phyloP scores from a whole-genome alignment of 108 stramenopile genomes.

The Skeletonema grethae region DNA sequence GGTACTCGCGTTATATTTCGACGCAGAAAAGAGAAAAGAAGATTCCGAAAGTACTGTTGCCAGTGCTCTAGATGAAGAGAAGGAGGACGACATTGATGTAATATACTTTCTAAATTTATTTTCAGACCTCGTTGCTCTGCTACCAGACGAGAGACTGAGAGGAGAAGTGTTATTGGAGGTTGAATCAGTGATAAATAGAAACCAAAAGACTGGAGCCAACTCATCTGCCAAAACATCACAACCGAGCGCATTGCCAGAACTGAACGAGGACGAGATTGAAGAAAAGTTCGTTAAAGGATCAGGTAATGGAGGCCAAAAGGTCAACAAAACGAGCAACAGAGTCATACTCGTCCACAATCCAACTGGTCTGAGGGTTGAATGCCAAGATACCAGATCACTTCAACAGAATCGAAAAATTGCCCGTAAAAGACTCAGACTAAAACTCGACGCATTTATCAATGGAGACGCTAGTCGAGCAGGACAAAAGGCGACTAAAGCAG shows the following conservation, averaged over 20 bases:
- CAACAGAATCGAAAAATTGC: conserved; percentile 91
- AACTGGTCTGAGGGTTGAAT: conserved; percentile 76
- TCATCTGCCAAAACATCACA: conserved; percentile 3
- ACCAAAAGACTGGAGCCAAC: neutral
- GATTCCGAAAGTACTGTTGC: conserved; percentile 7
- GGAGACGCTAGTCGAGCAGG: conserved; percentile 59
- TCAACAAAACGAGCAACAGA: conserved; percentile 87
- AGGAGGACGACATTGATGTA: conserved; percentile 23
- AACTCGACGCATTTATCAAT: conserved; percentile 83
- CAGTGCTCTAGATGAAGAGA: conserved; percentile 18
- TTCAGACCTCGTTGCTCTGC: conserved; percentile 67
- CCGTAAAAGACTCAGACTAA: conserved; percentile 70
- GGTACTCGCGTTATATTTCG: conserved; percentile 42
- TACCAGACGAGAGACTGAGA: conserved; percentile 54
- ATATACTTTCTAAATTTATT: conserved; percentile 59
- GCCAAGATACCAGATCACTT: conserved; percentile 88
- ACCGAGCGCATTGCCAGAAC: conserved; percentile 20
- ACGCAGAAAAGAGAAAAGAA: conserved; percentile 16
- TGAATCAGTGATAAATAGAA: conserved; percentile 32
- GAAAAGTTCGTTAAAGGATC: conserved; percentile 88
- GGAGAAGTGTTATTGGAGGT: conserved; percentile 59
- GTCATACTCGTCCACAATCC: conserved; percentile 81
- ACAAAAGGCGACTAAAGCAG: conserved; percentile 59
- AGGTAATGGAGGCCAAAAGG: conserved; percentile 87
- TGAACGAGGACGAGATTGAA: conserved; percentile 47